These are phyloP conservation scores for Gentiana straminea DNA, from an alignment of 257 asterid genomes.

Conservation along the genomic window DNA sequence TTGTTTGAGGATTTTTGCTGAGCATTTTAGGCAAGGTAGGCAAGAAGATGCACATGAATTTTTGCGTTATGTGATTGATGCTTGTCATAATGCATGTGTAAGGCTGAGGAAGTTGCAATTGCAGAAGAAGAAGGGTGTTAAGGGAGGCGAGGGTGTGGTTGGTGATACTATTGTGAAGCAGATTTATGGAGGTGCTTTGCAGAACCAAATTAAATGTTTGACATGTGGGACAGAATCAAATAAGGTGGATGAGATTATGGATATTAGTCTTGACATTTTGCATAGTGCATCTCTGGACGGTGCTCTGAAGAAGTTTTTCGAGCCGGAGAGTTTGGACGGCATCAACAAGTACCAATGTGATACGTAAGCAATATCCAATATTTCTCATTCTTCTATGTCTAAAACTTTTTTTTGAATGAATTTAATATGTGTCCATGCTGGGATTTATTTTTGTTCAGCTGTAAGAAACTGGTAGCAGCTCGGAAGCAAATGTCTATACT, in stretches of 20 bases:
- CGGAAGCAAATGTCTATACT: slow-evolving; percentile 90
- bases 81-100: slow-evolving; percentile 91
- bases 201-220: slow-evolving; percentile 93
- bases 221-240: slow-evolving; percentile 94
- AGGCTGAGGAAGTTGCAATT: slow-evolving; percentile 76
- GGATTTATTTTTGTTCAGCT: slow-evolving; percentile 67
- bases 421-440: slow-evolving; percentile 21
- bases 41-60: slow-evolving; percentile 99
- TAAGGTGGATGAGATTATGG: slow-evolving; percentile 98
- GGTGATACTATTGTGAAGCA: slow-evolving; percentile 77
- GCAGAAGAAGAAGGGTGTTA: slow-evolving; percentile 39
- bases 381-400: not conserved
- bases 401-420: not conserved
- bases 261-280: slow-evolving; percentile 88
- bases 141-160: slow-evolving; percentile 37
- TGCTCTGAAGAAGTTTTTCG: slow-evolving; percentile 79
- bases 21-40: slow-evolving; percentile 75
- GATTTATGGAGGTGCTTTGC: slow-evolving; percentile 90
- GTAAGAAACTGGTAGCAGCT: slow-evolving; percentile 92
- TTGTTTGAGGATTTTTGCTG: slow-evolving; percentile 70
- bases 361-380: slow-evolving; percentile 37
- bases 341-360: slow-evolving; percentile 92
- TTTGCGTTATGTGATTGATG: slow-evolving; percentile 93
- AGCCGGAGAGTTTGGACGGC: slow-evolving; percentile 90
- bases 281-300: slow-evolving; percentile 73